Evolutionary conservation across 2,329 filamentous ascomycete species (phyloP), one percentile per base, ranked within the genome.

Genomic region (Cladobotryum mycophilum): DNA sequence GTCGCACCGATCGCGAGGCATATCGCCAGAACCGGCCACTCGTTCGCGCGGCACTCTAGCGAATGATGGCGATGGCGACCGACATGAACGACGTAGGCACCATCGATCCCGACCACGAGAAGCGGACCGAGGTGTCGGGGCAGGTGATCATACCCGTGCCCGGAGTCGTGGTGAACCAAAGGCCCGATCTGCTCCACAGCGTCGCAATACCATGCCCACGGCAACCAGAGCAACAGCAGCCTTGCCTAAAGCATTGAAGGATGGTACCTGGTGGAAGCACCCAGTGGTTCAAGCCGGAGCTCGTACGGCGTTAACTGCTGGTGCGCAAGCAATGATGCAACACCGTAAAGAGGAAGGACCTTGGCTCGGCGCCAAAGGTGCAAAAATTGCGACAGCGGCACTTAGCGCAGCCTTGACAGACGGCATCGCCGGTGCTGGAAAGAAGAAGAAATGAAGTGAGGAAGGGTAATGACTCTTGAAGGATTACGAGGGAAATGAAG

Each of bases 331-430:
- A 3, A 73, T 73, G 8, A 72, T 76, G 64, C 67, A 72, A 44
- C 66, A 72, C 44, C 71, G 73, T 45, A 67, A 71, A 42, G 70
- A 76, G 14, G 66, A 68, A 1, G 70, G 74, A 2, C 63, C 68
- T 1, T 78, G 75, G 75, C 61, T 73, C 4, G 73, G 75, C 0
- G 61, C 71, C 11, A 78, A 78, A 55, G 75, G 74, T 5, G 71
- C 71, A 41, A 74, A 73, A 47, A 64, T 78, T 3, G 75, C 73
- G 1, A 73, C 73, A 2, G 74, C 74, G 2, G 75, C 75, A 2
- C 53, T 78, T 1, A 73, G 74, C 15, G 75, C 75, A 1, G 75
- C 74, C 0, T 61, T 76, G 15, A 69, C 76, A 37, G 74, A 77
- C 51, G 72, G 73, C 0, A 70, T 77, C 33, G 67, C 74, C 43